Base-by-base conservation (phyloP, 495 filamentous ascomycete species). In the Achaetomiella virescens region DNA sequence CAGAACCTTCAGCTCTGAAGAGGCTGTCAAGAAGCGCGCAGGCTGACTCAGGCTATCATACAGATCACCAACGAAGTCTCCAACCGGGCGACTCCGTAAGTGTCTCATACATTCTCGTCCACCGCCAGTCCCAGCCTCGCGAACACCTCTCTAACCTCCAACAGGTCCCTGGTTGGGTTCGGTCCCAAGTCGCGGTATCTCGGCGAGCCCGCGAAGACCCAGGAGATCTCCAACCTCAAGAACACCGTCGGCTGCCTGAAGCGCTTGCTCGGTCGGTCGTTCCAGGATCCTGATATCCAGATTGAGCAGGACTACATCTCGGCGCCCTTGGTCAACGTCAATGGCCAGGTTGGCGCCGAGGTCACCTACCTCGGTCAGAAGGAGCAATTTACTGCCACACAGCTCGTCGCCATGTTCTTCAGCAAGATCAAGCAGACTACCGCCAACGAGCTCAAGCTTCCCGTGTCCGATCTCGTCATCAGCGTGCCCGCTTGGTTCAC, bases 31-130 rank as follows among this genome's bases (percentile, higher is more conserved):
- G 2, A 20, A 11, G 17, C 10, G 41, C 31, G 2, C 33, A 20
- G 11, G 20, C 53, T 55, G 25, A 38, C 36, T 35, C 3, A 11
- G 20, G 18, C 1, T 49, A 10, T 46, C 44, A 14, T 35, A 29
- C 66, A 95, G 90, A 97, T 98, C 70, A 88, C 91, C 75, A 98
- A 98, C 78, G 93, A 99, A 75, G 93, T 97, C 64, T 99, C 93
- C 55, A 97, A 99, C 79, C 87, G 93, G 75, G 87, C 89, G 50
- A 99, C 93, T 61, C 93, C 93, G 89, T 96, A 87, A 82, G 90
- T 83, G 54, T 43, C 50, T 47, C 24, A 11, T 4, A 43, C 21
- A n/a, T n/a, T n/a, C 27, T 31, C 47, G 43, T 52, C 50, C 48
- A 14, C 59, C 43, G 17, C 57, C 48, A 58, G 21, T 2, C 45